phyloP scores from a whole-genome alignment of 495 filamentous ascomycete genomes.

The Lasiosphaeriaceae sp. region DNA sequence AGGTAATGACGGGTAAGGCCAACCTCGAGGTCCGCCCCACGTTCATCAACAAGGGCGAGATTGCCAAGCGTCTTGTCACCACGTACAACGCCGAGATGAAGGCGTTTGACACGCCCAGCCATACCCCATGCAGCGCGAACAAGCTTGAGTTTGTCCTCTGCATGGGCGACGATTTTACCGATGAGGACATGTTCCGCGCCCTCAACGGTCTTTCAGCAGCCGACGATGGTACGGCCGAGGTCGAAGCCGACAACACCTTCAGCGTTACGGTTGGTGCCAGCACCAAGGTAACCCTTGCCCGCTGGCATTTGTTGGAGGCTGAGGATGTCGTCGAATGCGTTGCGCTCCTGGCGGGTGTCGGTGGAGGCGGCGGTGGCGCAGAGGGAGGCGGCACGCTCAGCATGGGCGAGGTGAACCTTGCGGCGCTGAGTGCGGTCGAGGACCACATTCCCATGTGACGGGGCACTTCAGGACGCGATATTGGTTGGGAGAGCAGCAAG shows the following conservation, averaged over 20 bases:
- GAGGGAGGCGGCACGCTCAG: slow-evolving; percentile 25
- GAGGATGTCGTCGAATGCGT: slow-evolving; percentile 79
- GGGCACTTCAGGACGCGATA: not conserved
- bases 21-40: slow-evolving; percentile 95
- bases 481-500: not conserved
- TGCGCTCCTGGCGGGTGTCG: slow-evolving; percentile 59
- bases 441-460: slow-evolving; percentile 33
- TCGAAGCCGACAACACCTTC: slow-evolving; percentile 62
- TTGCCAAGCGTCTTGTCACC: slow-evolving; percentile 71
- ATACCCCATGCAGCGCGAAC: slow-evolving; percentile 20
- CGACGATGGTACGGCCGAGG: slow-evolving; percentile 40
- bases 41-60: slow-evolving; percentile 95
- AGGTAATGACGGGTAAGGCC: slow-evolving; percentile 93
- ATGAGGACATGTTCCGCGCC: slow-evolving; percentile 83
- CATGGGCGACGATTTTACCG: slow-evolving; percentile 90
- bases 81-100: slow-evolving; percentile 51
- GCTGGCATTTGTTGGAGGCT: slow-evolving; percentile 83
- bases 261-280: slow-evolving; percentile 83
- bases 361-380: slow-evolving; percentile 40
- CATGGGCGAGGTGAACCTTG: slow-evolving; percentile 44
- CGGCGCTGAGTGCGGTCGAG: slow-evolving; percentile 40
- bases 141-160: slow-evolving; percentile 81
- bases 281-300: slow-evolving; percentile 80
- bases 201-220: slow-evolving; percentile 49
- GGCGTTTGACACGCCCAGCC: slow-evolving; percentile 7